Evolutionary conservation across 2,329 filamentous ascomycete genomes (phyloP), one percentile per base, ranked within the genome.

Genomic region (Xylariaceae sp.): DNA sequence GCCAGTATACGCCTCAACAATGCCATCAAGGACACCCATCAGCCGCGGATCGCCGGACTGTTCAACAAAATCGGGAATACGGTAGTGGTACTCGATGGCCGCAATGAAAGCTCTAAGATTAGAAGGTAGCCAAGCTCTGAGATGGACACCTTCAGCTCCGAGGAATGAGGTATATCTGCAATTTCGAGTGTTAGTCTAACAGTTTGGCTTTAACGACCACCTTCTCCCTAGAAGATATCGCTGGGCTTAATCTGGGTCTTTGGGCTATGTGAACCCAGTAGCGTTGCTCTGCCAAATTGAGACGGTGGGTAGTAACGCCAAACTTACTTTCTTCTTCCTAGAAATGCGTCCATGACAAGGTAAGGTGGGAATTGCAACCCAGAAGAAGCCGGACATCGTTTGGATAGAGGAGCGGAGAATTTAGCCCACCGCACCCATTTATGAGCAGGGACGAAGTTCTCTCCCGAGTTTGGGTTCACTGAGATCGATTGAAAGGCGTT

Each of bases 101-200:
- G 80, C 80, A 44, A 83, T 83, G 65, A 83, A 83, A 2, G 81
- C 80, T 18, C 80, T 73, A 9, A 80, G 73, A 54, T 83, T 83
- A 1, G 80, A 79, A 2, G 81, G 81, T 5, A 81, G 68, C 80
- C 80, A 83, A 0, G 81, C 79, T 40, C 81, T 70, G 0, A 83
- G 70, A 55, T 83, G 81, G 0, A 83, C 68, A 0, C 79, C 81
- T 53, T 84, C 80, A 2, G 71, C 72, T 0, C 81, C 81, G 0
- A 83, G 75, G 57, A 83, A 83, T 0, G 79, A 82, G 58, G 74
- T 74, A 61, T 79, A 79, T 41, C 56, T 63, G 41, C 7, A 19
- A 14, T 20, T 44, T 49, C n/a, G 43, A 12, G 4, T 41, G 23
- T 62, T 50, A 62, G 60, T 19, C 9, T 42, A 19, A 20, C 21